These are phyloP conservation scores for Rhizopogon vulgaris DNA, from an alignment of 768 basidiomycete species.

Conservation along the genomic window DNA sequence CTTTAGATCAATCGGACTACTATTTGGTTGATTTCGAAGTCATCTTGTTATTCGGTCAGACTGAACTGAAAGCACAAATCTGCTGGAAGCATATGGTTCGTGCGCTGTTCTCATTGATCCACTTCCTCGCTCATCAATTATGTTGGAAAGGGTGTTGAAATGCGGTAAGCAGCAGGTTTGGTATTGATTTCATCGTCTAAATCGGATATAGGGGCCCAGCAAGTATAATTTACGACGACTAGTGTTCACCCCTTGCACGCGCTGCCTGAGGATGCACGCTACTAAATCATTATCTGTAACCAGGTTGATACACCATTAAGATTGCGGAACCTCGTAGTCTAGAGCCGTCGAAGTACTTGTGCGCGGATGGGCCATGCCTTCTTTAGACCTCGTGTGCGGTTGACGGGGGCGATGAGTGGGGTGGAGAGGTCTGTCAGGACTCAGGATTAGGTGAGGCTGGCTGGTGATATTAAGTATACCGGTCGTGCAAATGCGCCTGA, in stretches of 20 bases:
- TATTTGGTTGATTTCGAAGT: slow-evolving; percentile 24
- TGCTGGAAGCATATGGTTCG: slow-evolving; percentile 32
- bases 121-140: not conserved
- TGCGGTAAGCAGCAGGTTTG: slow-evolving; percentile 13
- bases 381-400: no score
- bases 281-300: no score
- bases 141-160: slow-evolving; percentile 23
- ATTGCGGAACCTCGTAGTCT: no score
- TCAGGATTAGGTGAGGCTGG: no score
- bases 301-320: no score
- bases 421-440: no score
- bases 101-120: not conserved
- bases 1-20: slow-evolving; percentile 4
- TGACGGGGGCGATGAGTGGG: no score
- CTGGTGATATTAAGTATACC: no score
- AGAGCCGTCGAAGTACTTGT: no score
- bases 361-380: no score
- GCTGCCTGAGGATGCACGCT: not conserved
- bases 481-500: no score
- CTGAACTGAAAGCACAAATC: slow-evolving; percentile 36
- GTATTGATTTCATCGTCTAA: not conserved
- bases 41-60: slow-evolving; percentile 30
- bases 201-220: not conserved
- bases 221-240: not conserved
- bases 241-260: not conserved